Evolutionary conservation across 140 eudicot genomes (phyloP).

Genomic region (Cichorium intybus): DNA sequence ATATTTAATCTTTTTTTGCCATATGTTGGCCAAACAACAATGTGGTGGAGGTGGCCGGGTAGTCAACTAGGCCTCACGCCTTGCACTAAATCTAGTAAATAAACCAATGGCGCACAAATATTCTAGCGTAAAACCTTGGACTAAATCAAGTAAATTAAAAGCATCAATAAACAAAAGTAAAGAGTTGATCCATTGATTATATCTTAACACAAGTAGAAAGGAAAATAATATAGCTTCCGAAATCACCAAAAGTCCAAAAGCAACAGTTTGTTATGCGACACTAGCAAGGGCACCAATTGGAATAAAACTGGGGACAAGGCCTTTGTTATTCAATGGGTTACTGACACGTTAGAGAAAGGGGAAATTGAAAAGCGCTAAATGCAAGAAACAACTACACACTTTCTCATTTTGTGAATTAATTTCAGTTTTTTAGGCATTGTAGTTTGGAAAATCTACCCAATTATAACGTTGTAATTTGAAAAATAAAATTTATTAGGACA

Average conservation of each 20-base stretch:
- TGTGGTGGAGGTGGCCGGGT: background rate
- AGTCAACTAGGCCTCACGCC: background rate
- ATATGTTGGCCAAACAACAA: conserved; percentile 18
- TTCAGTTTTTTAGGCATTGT: background rate
- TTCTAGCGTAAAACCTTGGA: background rate
- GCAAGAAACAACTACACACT: background rate
- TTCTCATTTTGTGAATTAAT: background rate
- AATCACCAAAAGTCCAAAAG: background rate
- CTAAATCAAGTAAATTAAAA: conserved; percentile 11
- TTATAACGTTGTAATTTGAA: background rate
- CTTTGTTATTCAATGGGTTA: background rate
- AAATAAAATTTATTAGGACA: background rate
- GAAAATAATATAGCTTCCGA: background rate
- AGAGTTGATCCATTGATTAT: background rate
- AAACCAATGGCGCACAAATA: conserved; percentile 1
- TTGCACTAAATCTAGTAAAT: background rate
- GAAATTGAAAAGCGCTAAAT: background rate
- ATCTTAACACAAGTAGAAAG: background rate
- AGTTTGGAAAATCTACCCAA: background rate
- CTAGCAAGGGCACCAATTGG: conserved; percentile 7
- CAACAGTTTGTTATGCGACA: background rate
- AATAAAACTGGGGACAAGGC: background rate
- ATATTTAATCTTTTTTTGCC: background rate
- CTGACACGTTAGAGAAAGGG: background rate
- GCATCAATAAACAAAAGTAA: conserved; percentile 4